Evolutionary conservation across 176 grass and related monocot genomes (phyloP), one percentile per base, ranked within the genome.

Genomic region (Chrysopogon serrulatus): DNA sequence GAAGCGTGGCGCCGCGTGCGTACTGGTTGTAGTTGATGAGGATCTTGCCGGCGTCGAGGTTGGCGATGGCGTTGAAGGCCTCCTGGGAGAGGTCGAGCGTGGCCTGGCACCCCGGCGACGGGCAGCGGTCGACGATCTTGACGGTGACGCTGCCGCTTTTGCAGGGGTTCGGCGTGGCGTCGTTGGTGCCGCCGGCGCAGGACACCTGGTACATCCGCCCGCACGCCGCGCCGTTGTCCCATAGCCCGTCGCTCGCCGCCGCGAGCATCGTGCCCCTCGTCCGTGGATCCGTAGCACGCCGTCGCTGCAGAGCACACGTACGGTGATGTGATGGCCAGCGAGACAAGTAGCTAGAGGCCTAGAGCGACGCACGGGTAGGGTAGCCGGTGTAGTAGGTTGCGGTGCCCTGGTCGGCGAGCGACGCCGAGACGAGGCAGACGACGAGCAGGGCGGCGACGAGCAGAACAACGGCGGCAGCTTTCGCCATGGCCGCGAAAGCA

Each of bases 61-160:
- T n/a, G n/a, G n/a, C n/a, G n/a, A n/a, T n/a, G n/a, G n/a, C n/a
- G n/a, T n/a, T n/a, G n/a, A n/a, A n/a, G n/a, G n/a, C n/a, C n/a
- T n/a, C n/a, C n/a, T 61, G 31, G 11, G 90, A 92, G 79, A 92
- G 90, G 79, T 92, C 90, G 30, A 92, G 54, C 30, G 79, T 86
- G 35, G 81, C 79, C 66, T 70, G 81, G 80, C 80, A 88, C 0
- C 81, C 85, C 2, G 77, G 71, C 42, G 89, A 83, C 4, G 81
- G 89, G 85, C 85, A 91, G 17, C 39, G n/a, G 78, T 91, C 89
- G 56, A 91, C 89, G 63, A 88, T 80, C 74, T 76, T 91, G 34
- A 91, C 85, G 60, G 85, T 87, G 23, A 90, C 88, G 2, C 13
- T 28, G 31, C 75, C 43, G 37, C 79, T 54, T 1, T 67, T 90